A percentile compares a stretch with the other conserved stretches of the same genome.
Conservation (phyloP, 2,329 filamentous ascomycete genomes). For the Oidium heveae region DNA sequence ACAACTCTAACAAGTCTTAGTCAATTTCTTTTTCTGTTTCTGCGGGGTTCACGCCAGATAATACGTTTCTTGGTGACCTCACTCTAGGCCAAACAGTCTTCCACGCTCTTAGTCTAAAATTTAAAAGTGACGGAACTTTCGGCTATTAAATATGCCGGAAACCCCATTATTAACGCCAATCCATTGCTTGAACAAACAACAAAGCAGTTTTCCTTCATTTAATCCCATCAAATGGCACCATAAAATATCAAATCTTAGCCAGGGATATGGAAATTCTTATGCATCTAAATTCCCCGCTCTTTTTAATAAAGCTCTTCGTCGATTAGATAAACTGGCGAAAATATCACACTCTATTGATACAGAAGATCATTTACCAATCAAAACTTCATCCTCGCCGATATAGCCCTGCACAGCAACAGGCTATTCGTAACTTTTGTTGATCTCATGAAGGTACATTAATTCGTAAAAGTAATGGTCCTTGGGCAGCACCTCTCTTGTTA, state of each 20-base stretch:
- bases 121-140: neutral
- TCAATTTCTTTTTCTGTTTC: too few species aligned
- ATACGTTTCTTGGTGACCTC: too few species aligned
- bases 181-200: too few species aligned
- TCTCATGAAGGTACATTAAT: neutral
- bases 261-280: neutral
- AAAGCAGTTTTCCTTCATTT: too few species aligned
- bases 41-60: too few species aligned
- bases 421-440: neutral
- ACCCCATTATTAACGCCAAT: too few species aligned
- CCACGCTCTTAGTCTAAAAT: too few species aligned
- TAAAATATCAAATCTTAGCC: neutral
- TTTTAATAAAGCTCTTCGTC: neutral
- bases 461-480: neutral
- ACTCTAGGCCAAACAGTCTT: too few species aligned
- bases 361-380: neutral
- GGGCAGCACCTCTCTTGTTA: neutral
- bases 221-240: neutral
- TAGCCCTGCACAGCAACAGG: neutral
- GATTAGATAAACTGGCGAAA: neutral
- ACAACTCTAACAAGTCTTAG: too few species aligned
- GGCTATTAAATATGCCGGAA: too few species aligned
- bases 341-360: neutral
- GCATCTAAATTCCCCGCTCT: neutral
- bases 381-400: neutral